phyloP scores from a whole-genome alignment of 306 rosid genomes.

The Trifolium dubium region DNA sequence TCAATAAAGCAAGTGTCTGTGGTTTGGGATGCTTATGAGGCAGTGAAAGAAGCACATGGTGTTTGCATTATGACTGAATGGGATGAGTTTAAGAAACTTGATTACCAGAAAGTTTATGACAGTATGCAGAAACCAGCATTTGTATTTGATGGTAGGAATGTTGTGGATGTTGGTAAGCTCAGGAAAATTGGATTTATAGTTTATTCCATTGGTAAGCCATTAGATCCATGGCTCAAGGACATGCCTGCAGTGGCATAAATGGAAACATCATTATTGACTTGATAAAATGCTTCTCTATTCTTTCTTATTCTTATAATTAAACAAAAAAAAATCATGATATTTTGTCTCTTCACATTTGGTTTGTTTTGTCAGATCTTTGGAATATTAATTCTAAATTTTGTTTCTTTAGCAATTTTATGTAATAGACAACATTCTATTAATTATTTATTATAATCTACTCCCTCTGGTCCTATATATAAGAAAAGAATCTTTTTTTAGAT shows the following conservation, averaged over 20 bases:
- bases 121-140: conserved; percentile 86
- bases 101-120: conserved; percentile 62
- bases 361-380: conserved; percentile 30
- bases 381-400: conserved; percentile 23
- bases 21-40: conserved; percentile 77
- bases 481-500: no score
- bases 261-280: conserved; percentile 3
- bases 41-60: conserved; percentile 74
- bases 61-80: conserved; percentile 77
- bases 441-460: no score
- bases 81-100: conserved; percentile 75
- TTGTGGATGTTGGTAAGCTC: conserved; percentile 58
- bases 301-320: conserved; percentile 27
- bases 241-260: conserved; percentile 78
- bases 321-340: no score
- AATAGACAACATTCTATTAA: conserved; percentile 42
- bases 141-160: conserved; percentile 72
- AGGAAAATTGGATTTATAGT: conserved; percentile 82
- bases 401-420: conserved; percentile 14
- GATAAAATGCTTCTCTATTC: conserved; percentile 17
- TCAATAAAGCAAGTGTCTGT: conserved; percentile 62
- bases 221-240: conserved; percentile 86
- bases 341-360: conserved; percentile 26
- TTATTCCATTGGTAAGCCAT: conserved; percentile 77
- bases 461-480: no score